These are phyloP conservation scores for Tulasnella sp. DNA, from an alignment of 768 basidiomycete species.

Conservation along the genomic window DNA sequence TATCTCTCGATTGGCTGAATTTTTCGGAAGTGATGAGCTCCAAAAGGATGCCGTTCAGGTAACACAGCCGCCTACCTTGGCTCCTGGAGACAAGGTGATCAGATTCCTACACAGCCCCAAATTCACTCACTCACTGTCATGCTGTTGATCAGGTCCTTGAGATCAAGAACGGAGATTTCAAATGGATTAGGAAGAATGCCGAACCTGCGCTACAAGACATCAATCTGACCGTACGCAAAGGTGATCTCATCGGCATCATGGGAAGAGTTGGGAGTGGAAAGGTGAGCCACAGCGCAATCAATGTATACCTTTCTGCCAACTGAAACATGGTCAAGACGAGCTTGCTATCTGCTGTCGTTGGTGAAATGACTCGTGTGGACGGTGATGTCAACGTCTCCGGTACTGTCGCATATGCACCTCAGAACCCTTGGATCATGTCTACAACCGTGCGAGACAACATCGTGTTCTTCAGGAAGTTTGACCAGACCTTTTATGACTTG, in stretches of 20 bases:
- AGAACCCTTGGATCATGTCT: slow-evolving; percentile 83
- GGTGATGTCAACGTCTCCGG: slow-evolving; percentile 62
- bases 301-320: too few relatives aligned
- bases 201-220: slow-evolving; percentile 63
- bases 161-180: slow-evolving; percentile 67
- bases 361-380: slow-evolving; percentile 68
- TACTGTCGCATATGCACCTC: slow-evolving; percentile 67
- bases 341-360: slow-evolving; percentile 65
- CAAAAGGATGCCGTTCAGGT: slow-evolving; percentile 62
- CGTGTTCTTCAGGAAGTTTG: slow-evolving; percentile 78
- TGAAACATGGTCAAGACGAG: too few relatives aligned
- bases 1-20: slow-evolving; percentile 59
- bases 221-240: slow-evolving; percentile 59
- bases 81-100: slow-evolving; percentile 1
- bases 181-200: slow-evolving; percentile 48
- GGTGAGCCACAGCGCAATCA: slow-evolving; percentile 34
- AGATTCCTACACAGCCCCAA: not conserved
- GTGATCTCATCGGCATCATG: slow-evolving; percentile 71
- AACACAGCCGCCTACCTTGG: slow-evolving; percentile 26
- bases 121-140: not conserved
- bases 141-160: slow-evolving; percentile 45
- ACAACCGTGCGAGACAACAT: slow-evolving; percentile 84
- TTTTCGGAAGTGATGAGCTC: slow-evolving; percentile 66
- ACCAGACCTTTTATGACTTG: slow-evolving; percentile 67
- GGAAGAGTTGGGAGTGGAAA: slow-evolving; percentile 90